Conservation (phyloP, 768 basidiomycete genomes). For the Mycena kentingensis region DNA sequence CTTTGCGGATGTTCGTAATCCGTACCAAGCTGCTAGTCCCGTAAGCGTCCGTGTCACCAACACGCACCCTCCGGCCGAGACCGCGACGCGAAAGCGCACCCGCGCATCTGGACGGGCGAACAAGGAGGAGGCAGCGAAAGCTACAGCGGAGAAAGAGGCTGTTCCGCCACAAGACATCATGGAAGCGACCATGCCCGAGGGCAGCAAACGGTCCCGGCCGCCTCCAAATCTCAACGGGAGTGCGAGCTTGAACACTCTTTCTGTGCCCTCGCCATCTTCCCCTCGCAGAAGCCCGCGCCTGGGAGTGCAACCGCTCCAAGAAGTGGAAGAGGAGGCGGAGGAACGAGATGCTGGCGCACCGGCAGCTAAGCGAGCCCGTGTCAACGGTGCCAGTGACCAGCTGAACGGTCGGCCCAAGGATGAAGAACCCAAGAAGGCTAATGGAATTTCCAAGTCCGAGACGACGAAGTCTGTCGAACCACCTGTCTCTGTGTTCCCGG, state of each 20-base stretch:
- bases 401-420: background rate
- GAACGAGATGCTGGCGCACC: slow-evolving; percentile 36
- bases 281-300: slow-evolving; percentile 24
- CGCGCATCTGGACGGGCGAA: slow-evolving; percentile 44
- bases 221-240: slow-evolving; percentile 51
- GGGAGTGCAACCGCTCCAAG: slow-evolving; percentile 37
- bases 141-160: slow-evolving; percentile 34
- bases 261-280: slow-evolving; percentile 1
- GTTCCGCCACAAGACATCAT: slow-evolving; percentile 69
- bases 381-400: background rate
- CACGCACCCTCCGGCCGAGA: slow-evolving; percentile 42
- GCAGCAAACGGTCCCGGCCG: slow-evolving; percentile 76
- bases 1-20: slow-evolving; percentile 70
- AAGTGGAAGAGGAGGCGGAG: slow-evolving; percentile 34
- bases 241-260: slow-evolving; percentile 16
- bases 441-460: background rate
- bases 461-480: slow-evolving; percentile 6
- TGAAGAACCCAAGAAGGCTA: background rate
- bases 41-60: slow-evolving; percentile 40
- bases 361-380: slow-evolving; percentile 10
- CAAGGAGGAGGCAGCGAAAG: slow-evolving; percentile 29
- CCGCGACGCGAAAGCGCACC: slow-evolving; percentile 46
- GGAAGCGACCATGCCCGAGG: slow-evolving; percentile 78
- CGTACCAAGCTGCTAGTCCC: slow-evolving; percentile 74
- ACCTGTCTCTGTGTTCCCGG: slow-evolving; percentile 6